These are phyloP conservation scores for Aureobasidium namibiae DNA, from an alignment of 2,329 filamentous ascomycete species.

Conservation along the genomic window DNA sequence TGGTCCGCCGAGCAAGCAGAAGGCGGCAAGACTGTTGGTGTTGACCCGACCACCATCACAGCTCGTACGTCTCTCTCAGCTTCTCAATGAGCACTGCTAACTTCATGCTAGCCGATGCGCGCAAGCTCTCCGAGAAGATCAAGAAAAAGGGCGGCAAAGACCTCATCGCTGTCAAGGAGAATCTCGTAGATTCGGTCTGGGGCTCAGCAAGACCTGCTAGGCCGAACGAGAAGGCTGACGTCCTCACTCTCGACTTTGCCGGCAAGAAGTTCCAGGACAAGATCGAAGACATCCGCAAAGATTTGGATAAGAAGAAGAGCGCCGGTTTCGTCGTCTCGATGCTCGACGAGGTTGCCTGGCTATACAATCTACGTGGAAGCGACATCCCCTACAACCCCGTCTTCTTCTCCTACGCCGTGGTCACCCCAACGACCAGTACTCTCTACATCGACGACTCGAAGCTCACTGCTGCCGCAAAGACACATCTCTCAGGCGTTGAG, in stretches of 20 bases:
- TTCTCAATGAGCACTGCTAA: conserved; percentile 31
- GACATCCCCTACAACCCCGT: conserved; percentile 98
- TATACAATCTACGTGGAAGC: conserved; percentile 92
- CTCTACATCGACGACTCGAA: conserved; percentile 81
- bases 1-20: conserved; percentile 84
- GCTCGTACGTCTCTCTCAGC: conserved; percentile 38
- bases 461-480: conserved; percentile 57
- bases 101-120: conserved; percentile 43
- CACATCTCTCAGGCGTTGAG: conserved; percentile 63
- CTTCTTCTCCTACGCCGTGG: conserved; percentile 90
- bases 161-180: conserved; percentile 66
- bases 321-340: conserved; percentile 85
- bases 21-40: conserved; percentile 78
- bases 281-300: conserved; percentile 77
- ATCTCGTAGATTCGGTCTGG: conserved; percentile 92
- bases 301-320: conserved; percentile 82
- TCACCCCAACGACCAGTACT: conserved; percentile 67
- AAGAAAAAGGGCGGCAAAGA: conserved; percentile 75
- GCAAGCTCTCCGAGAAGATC: conserved; percentile 76
- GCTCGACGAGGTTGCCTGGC: conserved; percentile 94
- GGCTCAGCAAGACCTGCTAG: conserved; percentile 61
- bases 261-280: conserved; percentile 80
- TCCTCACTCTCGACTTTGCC: conserved; percentile 63
- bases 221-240: conserved; percentile 66
- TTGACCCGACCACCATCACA: conserved; percentile 83